Base-by-base conservation (phyloP, 2,329 filamentous ascomycete species). In the Ceratocystis destructans region DNA sequence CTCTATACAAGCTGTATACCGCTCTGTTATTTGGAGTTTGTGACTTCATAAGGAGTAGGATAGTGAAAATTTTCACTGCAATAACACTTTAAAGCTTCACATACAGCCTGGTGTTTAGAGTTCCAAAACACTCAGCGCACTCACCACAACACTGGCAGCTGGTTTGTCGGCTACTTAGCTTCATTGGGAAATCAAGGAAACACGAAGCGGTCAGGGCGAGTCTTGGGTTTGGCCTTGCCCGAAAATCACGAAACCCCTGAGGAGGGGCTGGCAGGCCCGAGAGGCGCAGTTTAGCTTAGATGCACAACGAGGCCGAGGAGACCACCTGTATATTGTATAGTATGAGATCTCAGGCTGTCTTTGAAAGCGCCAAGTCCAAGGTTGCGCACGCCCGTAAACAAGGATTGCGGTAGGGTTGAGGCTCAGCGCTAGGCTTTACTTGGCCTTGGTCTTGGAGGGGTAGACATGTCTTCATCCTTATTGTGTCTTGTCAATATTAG, bases 291-390 rank as follows among this genome's bases (percentile, higher is more conserved):
- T 41, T 12, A 3, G 37, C 37, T 41, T 22, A 50, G 46, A 50
- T n/a, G 8, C n/a, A 50, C 7, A 50, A n/a, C 20, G 15, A 50
- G 6, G 22, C n/a, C 10, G 20, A 10, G 22, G 46, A 28, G 22
- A 55, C 50, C 53, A 12, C 2, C 10, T 3, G 37, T 41, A n/a
- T n/a, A n/a, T n/a, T n/a, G n/a, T n/a, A n/a, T n/a, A 41, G 37
- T 12, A 41, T 41, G 3, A 37, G 33, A 37, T 37, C 33, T 37
- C 33, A 37, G 1, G 31, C 10, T 57, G 25, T 25, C 15, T 28
- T 57, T 44, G 31, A 31, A 62, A 62, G n/a, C 41, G 55, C 64
- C 64, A 65, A 46, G 64, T 61, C 64, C 64, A 61, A 46, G 55
- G 46, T 44, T 37, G 64, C 22, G 31, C 48, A 65, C 22, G 50